A percentile compares a stretch with the other conserved stretches of the same genome.
phyloP scores from a whole-genome alignment of 2,329 filamentous ascomycete species.

The Lasiodiplodia hormozganensis region DNA sequence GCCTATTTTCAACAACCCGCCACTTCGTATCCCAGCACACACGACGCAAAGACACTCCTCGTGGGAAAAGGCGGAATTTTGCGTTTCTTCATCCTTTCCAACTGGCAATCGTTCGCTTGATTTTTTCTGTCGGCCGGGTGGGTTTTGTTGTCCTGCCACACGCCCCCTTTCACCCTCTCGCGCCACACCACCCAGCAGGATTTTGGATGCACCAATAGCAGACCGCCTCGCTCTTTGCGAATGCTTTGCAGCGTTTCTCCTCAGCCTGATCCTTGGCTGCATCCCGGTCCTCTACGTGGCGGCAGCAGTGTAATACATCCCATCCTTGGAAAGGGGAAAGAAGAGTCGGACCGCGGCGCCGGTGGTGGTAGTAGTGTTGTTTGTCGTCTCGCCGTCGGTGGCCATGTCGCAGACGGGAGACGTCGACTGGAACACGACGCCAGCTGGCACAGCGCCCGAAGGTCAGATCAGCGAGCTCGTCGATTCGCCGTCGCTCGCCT shows the following conservation, averaged over 20 bases:
- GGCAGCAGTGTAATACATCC: neutral
- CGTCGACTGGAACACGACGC: conserved; percentile 7
- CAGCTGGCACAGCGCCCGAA: conserved; percentile 1
- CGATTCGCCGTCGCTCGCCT: conserved; percentile 10
- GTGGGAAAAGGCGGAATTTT: neutral
- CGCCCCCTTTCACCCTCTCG: neutral
- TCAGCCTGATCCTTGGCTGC: neutral
- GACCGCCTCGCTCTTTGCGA: neutral
- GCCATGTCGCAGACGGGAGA: conserved; percentile 4
- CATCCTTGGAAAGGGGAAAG: neutral
- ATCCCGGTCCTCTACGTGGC: neutral
- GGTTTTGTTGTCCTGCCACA: neutral
- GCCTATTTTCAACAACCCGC: conserved; percentile 10
- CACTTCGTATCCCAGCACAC: conserved; percentile 2
- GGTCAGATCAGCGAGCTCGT: conserved; percentile 6
- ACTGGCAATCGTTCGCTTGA: neutral
- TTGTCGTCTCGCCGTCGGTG: neutral
- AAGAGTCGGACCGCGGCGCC: neutral
- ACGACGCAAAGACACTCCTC: neutral
- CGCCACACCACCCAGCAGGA: neutral
- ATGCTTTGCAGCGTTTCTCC: neutral
- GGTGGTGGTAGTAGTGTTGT: neutral
- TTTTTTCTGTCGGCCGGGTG: too few relatives aligned
- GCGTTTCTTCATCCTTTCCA: neutral
- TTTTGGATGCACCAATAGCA: neutral